phyloP scores from a whole-genome alignment of 192 early-diverging fungal genomes.

The Mortierella alpina region DNA sequence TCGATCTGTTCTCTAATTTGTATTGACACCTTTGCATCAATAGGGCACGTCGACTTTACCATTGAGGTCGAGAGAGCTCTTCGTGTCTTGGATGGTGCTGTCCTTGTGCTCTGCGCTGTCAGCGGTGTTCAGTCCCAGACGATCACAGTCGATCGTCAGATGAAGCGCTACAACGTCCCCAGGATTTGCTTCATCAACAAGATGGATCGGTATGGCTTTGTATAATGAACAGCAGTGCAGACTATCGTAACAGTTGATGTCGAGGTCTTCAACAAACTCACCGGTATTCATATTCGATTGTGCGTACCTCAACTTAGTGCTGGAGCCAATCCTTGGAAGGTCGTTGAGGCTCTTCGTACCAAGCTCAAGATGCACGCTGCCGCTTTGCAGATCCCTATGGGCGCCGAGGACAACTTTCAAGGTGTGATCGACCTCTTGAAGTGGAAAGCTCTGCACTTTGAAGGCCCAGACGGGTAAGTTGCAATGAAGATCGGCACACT shows the following conservation, averaged over 20 bases:
- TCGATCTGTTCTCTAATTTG: too few species aligned
- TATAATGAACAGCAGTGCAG: not conserved
- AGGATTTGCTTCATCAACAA: slow-evolving; percentile 92
- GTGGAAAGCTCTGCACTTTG: slow-evolving; percentile 90
- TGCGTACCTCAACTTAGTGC: slow-evolving; percentile 50
- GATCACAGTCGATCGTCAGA: slow-evolving; percentile 91
- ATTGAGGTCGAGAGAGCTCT: slow-evolving; percentile 91
- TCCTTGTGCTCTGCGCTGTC: slow-evolving; percentile 86
- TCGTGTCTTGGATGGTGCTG: slow-evolving; percentile 89
- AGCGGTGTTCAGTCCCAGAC: slow-evolving; percentile 90
- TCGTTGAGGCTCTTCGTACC: slow-evolving; percentile 82
- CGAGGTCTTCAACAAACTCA: not conserved
- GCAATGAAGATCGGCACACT: not conserved
- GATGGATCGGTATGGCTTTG: slow-evolving; percentile 75
- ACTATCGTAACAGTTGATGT: not conserved
- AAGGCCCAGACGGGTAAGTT: slow-evolving; percentile 84
- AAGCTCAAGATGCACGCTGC: slow-evolving; percentile 85
- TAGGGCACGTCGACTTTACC: slow-evolving; percentile 90
- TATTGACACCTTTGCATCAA: not conserved
- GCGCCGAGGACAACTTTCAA: slow-evolving; percentile 84
- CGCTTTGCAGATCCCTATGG: slow-evolving; percentile 87
- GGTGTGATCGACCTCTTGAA: slow-evolving; percentile 93
- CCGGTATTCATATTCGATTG: not conserved
- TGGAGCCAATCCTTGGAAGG: slow-evolving; percentile 84
- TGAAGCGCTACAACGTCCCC: slow-evolving; percentile 89